Percentiles rank a stretch among this genome's conserved stretches.
phyloP scores from a whole-genome alignment of 2,329 filamentous ascomycete genomes.

The Aspergillus sp. region DNA sequence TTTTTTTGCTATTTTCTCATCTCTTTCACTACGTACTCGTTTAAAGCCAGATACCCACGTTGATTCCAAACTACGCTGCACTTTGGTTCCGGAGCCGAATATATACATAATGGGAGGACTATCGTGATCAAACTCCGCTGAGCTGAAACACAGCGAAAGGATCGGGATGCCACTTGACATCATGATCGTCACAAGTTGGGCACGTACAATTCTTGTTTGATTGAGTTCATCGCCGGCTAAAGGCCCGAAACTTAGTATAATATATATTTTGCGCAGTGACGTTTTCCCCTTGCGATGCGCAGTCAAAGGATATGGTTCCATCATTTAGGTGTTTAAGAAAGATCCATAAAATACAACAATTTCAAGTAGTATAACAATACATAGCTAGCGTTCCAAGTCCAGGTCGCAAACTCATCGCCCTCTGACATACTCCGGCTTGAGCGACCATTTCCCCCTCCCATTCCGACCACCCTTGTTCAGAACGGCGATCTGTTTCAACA shows the following conservation, averaged over 20 bases:
- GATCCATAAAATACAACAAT: not conserved
- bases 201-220: too few relatives aligned
- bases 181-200: slow-evolving; percentile 8
- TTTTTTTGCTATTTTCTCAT: not conserved
- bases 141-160: not conserved
- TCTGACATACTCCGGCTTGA: slow-evolving; percentile 57
- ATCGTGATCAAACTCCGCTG: not conserved
- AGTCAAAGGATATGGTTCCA: not conserved
- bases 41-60: too few relatives aligned
- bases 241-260: too few relatives aligned
- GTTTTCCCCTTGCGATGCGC: not conserved
- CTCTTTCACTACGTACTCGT: not conserved
- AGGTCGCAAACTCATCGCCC: slow-evolving; percentile 4
- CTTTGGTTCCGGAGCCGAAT: not conserved
- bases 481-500: slow-evolving; percentile 72
- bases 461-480: slow-evolving; percentile 58
- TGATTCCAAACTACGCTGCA: not conserved
- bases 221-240: too few relatives aligned
- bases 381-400: not conserved
- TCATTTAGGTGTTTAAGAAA: not conserved
- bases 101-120: not conserved
- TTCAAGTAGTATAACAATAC: not conserved
- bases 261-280: not conserved
- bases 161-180: slow-evolving; percentile 7
- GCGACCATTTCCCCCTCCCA: slow-evolving; percentile 56